Base-by-base conservation (phyloP, 2,329 filamentous ascomycete species). In the Venturia effusa region DNA sequence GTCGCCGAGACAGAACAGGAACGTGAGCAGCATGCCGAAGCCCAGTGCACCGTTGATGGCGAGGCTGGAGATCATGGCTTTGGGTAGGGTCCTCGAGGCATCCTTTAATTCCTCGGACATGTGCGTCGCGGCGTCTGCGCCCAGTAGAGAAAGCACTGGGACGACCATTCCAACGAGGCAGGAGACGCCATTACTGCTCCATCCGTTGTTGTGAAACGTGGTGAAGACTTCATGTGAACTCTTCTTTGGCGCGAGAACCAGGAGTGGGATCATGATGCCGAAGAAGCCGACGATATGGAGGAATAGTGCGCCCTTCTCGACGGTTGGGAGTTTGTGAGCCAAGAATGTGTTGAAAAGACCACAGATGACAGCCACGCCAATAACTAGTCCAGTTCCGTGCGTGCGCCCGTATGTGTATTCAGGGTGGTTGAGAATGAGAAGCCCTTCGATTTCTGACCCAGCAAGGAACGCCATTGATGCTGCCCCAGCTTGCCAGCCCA, bases 11-110 rank as follows among this genome's bases (percentile, higher is more conserved):
- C 27, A 51, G 39, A 61, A 66, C 71, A 82, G 82, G 59, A 83
- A 70, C n/a, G 63, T 40, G 13, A 64, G 15, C 6, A 59, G 22
- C 59, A 62, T 65, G 37, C 54, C 39, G 34, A 66, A 66, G 19
- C 48, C 64, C 30, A 66, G 17, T 2, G 55, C 41, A 22, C 64
- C 63, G 45, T 66, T 66, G n/a, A 65, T 27, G 1, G 65, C 48
- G 17, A 74, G 68, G 0, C 75, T 77, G 61, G 70, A 71, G 17
- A 78, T 71, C 75, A 79, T 78, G 30, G 74, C 75, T 1, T 71
- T 69, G 1, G 77, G 77, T n/a, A 75, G 68, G 0, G 69, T 71
- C 41, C 70, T 66, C 0, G 71, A 68, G 4, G 74, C 74, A 59
- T 75, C 71, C 3, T 70, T 65, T 4, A 75, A 59, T 65, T 76